Evolutionary conservation across 2,329 filamentous ascomycete genomes (phyloP).

Genomic region (Claviceps quebecensis): DNA sequence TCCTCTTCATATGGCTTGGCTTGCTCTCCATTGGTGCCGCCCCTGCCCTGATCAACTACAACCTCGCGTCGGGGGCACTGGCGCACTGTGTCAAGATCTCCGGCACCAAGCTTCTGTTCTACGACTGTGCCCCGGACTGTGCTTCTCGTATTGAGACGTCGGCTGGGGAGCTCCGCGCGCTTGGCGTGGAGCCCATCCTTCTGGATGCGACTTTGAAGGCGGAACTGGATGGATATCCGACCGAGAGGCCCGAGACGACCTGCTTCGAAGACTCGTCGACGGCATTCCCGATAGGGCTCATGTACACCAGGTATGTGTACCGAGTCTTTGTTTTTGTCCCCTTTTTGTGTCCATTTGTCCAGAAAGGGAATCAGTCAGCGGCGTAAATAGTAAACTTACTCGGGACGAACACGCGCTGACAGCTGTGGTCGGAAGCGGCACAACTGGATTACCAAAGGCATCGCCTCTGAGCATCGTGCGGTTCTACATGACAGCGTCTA

Average conservation of each 20-base stretch:
- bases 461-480: neutral
- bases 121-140: constrained; percentile 3
- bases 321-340: neutral
- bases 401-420: no score
- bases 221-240: constrained; percentile 1
- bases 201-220: neutral
- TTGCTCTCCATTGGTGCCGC: constrained; percentile 7
- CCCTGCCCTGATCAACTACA: constrained; percentile 6
- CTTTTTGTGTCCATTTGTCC: no score
- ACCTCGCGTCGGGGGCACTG: constrained; percentile 3
- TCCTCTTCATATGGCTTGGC: constrained; percentile 5
- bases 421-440: neutral
- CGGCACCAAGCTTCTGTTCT: constrained; percentile 1
- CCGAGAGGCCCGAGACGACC: neutral
- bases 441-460: constrained; percentile 6
- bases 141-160: neutral
- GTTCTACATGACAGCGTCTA: neutral
- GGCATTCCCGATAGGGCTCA: neutral
- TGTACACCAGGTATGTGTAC: constrained; percentile 3
- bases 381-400: no score
- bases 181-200: neutral
- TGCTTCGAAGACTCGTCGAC: constrained; percentile 2
- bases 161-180: neutral
- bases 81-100: constrained; percentile 4
- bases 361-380: neutral